Evolutionary conservation across 306 rosid species (phyloP).

Genomic region (Trichosanthes truncata): DNA sequence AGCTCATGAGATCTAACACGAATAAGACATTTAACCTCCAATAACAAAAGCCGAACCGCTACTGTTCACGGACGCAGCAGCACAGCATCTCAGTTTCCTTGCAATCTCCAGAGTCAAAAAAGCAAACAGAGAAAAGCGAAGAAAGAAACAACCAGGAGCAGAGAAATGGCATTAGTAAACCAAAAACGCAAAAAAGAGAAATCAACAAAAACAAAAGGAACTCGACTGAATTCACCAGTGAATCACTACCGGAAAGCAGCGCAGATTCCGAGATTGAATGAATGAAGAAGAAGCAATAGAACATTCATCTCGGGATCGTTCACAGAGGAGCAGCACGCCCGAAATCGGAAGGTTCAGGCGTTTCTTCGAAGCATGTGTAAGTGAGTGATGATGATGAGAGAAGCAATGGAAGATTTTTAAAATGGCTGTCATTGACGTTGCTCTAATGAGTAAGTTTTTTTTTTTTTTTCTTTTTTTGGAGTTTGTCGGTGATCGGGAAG

Average conservation of each 20-base stretch:
- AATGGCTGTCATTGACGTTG: neutral
- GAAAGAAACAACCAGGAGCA: neutral
- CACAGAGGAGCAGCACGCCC: neutral
- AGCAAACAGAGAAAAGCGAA: neutral
- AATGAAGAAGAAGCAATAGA: neutral
- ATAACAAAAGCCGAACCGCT: neutral
- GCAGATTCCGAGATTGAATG: neutral
- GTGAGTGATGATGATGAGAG: slow-evolving; percentile 9
- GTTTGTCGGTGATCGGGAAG: slow-evolving; percentile 15
- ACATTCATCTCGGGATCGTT: neutral
- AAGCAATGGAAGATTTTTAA: neutral
- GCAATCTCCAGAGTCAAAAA: neutral
- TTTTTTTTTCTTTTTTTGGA: neutral
- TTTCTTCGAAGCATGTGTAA: neutral
- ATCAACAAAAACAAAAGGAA: neutral
- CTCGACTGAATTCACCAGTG: neutral
- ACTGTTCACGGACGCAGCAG: neutral
- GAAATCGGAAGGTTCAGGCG: neutral
- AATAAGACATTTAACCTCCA: neutral
- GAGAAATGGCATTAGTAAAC: neutral
- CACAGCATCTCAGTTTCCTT: neutral
- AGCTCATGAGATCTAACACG: neutral
- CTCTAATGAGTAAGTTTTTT: neutral
- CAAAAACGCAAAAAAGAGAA: neutral
- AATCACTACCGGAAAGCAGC: neutral